Evolutionary conservation across 805 yeast species (phyloP).

Genomic region (Hanseniaspora osmophila): DNA sequence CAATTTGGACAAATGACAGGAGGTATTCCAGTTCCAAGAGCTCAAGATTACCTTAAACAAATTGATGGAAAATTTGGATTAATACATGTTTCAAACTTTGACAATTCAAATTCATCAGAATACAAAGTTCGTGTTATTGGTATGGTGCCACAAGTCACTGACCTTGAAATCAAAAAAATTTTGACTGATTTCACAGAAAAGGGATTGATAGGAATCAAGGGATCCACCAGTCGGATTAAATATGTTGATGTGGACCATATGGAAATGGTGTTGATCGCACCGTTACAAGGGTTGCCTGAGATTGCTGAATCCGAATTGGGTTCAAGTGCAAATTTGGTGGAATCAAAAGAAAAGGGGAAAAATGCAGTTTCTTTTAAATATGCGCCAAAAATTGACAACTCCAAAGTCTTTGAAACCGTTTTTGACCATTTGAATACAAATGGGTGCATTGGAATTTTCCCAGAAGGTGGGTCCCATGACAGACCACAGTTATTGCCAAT

Average conservation of each 20-base stretch:
- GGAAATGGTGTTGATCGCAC: no score
- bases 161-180: no score
- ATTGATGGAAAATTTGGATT: constrained; percentile 24
- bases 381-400: constrained; percentile 79
- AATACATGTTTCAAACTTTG: no score
- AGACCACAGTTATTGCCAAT: constrained; percentile 81
- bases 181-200: constrained; percentile 34
- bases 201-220: constrained; percentile 60
- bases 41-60: constrained; percentile 71
- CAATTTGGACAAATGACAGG: constrained; percentile 58
- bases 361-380: constrained; percentile 47
- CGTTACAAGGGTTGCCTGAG: no score
- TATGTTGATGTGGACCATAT: constrained; percentile 26
- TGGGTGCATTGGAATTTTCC: constrained; percentile 81
- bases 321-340: no score
- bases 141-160: no score
- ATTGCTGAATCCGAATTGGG: constrained; percentile 12
- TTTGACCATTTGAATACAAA: constrained; percentile 72
- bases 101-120: no score
- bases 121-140: no score
- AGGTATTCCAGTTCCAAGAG: constrained; percentile 83
- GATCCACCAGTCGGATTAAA: constrained; percentile 52
- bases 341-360: no score
- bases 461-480: constrained; percentile 98
- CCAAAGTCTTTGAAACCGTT: constrained; percentile 68